Conservation (phyloP, 768 basidiomycete genomes). For the Tephrocybe rancida region DNA sequence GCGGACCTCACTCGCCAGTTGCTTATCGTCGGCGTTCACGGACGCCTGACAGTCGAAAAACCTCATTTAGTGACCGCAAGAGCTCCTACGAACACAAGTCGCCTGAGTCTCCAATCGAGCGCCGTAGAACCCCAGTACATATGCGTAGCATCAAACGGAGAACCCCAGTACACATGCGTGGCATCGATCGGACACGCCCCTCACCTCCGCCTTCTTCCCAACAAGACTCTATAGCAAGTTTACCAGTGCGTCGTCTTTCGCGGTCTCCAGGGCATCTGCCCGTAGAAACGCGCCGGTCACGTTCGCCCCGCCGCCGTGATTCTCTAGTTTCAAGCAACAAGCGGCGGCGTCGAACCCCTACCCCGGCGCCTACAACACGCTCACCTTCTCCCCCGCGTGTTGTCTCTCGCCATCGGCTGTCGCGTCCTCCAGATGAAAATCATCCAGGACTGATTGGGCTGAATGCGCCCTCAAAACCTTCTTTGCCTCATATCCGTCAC, state of each 20-base stretch:
- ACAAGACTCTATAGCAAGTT: background rate
- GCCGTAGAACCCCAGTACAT: constrained; percentile 12
- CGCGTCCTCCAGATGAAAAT: constrained; percentile 2
- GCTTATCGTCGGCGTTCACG: background rate
- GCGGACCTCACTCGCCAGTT: background rate
- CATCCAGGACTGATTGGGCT: background rate
- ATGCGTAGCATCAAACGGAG: constrained; percentile 12
- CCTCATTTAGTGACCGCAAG: background rate
- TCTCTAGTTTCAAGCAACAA: background rate
- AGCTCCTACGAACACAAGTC: background rate
- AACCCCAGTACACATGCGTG: constrained; percentile 14
- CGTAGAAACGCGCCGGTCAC: background rate
- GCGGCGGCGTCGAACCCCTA: background rate
- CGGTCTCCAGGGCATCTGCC: background rate
- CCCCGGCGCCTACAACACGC: background rate
- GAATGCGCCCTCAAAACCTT: background rate
- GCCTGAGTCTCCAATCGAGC: background rate
- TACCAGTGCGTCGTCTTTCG: background rate
- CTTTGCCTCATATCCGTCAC: background rate
- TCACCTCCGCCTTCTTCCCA: background rate
- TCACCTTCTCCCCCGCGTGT: constrained; percentile 1
- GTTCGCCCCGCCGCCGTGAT: background rate
- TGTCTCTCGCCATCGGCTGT: background rate
- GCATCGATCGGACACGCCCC: constrained; percentile 7
- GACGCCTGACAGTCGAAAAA: background rate